Base-by-base conservation (phyloP, 2,329 filamentous ascomycete species). In the Ophiocordyceps sinensis region DNA sequence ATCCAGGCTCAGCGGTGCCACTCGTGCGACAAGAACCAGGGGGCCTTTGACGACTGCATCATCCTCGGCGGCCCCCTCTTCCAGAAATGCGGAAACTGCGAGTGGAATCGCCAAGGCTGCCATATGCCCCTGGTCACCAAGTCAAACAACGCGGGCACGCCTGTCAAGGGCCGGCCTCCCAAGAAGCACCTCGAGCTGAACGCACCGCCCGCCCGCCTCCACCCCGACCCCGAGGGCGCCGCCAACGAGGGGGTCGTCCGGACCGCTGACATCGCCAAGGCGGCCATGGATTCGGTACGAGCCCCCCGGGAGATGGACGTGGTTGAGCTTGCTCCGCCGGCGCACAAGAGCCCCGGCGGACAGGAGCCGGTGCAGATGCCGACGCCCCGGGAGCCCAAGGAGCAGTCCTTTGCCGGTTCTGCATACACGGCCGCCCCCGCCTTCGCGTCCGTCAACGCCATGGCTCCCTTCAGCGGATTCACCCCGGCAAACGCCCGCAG, bases 21-120 rank as follows among this genome's bases (percentile, higher is more conserved):
- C 1, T 61, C 58, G 1, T 72, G 69, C 41, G 51, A 60, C 1
- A 63, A 58, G 41, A 60, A 61, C 23, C 55, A 61, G 19, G 68
- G 68, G 0, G 61, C 62, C 0, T 72, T 68, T 46, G 59, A 61
- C 2, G 56, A 61, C 5, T 72, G 68, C 49, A 58, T 71, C 38
- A 58, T 65, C 21, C 52, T 68, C 13, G 62, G 60, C 5, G 61
- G 58, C 5, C 50, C 54, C 7, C 53, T 64, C 4, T 68, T 70
- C 40, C 61, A 62, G 4, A 63, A 65, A 26, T 72, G 68, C 43
- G 68, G 66, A 28, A 72, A 71, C 45, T 72, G 68, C 45, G 65
- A 70, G 47, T 72, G 68, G 68, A 66, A 64, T 44, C 59, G 58
- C 3, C 56, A 60, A 40, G 55, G 55, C 15, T 65, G 62, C 36